phyloP scores from a whole-genome alignment of 2,329 filamentous ascomycete species.

The Paraphoma sp. region DNA sequence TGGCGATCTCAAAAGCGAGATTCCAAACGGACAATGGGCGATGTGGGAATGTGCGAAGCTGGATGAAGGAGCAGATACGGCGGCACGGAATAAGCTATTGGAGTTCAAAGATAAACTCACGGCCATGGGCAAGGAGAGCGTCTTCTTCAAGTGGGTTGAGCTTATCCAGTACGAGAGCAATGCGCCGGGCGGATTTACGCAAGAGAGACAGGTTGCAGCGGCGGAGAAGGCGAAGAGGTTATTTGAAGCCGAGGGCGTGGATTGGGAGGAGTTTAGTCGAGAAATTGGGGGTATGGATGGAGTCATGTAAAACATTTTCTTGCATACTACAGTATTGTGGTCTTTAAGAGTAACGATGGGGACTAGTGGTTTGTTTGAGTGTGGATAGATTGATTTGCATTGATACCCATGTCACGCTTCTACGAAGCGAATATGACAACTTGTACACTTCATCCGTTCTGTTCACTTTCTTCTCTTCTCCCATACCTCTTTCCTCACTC shows the following conservation, averaged over 20 bases:
- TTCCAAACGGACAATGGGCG: conserved; percentile 69
- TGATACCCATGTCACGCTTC: conserved; percentile 5
- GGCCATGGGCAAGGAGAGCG: conserved; percentile 79
- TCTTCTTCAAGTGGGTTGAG: conserved; percentile 94
- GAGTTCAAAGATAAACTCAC: conserved; percentile 79
- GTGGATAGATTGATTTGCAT: conserved; percentile 2
- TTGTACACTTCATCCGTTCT: background rate
- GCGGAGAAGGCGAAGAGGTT: conserved; percentile 77
- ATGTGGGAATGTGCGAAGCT: conserved; percentile 67
- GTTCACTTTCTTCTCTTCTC: background rate
- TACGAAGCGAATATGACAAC: background rate
- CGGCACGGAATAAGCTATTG: conserved; percentile 75
- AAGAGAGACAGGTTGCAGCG: conserved; percentile 73
- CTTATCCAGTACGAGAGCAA: conserved; percentile 87
- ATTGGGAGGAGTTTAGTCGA: conserved; percentile 82
- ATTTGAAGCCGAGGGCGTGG: conserved; percentile 76
- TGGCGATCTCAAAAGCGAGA: conserved; percentile 20
- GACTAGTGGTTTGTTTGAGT: background rate
- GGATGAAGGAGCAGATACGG: conserved; percentile 62
- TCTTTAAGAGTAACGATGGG: too few species aligned
- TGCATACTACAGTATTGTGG: too few species aligned
- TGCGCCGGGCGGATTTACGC: conserved; percentile 77
- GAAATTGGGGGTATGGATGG: conserved; percentile 69
- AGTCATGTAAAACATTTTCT: conserved; percentile 59
- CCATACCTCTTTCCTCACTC: background rate